Evolutionary conservation across 495 filamentous ascomycete genomes (phyloP), one percentile per base, ranked within the genome.

Genomic region (Rusavskia elegans): DNA sequence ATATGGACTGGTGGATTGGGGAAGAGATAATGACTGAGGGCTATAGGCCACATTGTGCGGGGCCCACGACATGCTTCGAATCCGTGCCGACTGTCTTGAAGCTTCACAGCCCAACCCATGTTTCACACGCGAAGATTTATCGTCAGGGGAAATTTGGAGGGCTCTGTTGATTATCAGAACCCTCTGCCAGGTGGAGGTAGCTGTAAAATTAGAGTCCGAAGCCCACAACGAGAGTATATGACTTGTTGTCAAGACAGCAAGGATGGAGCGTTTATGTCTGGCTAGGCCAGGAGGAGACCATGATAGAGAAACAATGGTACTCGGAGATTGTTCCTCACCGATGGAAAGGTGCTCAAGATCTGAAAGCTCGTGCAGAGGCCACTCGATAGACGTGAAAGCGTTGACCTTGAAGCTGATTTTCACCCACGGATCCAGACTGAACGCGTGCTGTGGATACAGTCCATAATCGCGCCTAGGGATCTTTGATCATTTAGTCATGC

Each of bases 241-340:
- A 59, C 80, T 83, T 6, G 80, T 73, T 14, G 78, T 80, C 50
- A 82, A 62, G 9, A 83, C 73, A 9, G 73, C 75, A 11, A 85
- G 65, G 21, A 75, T 71, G 57, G 67, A 79, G 51, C 79, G 72
- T 52, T 75, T 64, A 61, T 78, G 74, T 55, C 71, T 72, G 36
- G 68, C 78, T 11, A 82, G 59, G 2, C 81, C 81, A 37, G 75
- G 69, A 20, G 80, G 71, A 16, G 79, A 82, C 82, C 82, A 85
- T 17, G 66, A 66, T 25, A 83, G 55, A 11, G 63, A 64, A 27
- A 70, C 64, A 21, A 82, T 72, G 44, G 63, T 68, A 49, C 74
- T 76, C 6, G 61, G 55, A 5, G 79, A 81, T 58, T 79, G 76
- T 60, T 85, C 82, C 53, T 79, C 78, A 4, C 76, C 82, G 44